Conservation (phyloP, 371 early-diverging fungal species). For the Mortierella sp. region DNA sequence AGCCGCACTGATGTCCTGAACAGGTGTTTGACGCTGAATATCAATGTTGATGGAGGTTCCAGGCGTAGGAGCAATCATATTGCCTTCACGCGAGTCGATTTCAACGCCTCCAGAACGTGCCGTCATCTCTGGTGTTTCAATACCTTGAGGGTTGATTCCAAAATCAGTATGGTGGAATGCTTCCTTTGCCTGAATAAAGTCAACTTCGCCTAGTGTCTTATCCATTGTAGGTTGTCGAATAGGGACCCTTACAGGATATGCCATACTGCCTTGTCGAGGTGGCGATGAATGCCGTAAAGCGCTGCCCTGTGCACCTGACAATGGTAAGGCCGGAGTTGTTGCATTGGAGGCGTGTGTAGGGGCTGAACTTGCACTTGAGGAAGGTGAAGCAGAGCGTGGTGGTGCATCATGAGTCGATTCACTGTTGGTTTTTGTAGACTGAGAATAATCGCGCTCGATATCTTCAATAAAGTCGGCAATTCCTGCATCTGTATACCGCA, state of each 20-base stretch:
- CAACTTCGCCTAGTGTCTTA: conserved; percentile 31
- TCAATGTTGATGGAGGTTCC: conserved; percentile 17
- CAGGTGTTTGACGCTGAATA: conserved; percentile 44
- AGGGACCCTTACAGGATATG: neutral
- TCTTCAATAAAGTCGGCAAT: conserved; percentile 61
- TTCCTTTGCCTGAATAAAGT: conserved; percentile 15
- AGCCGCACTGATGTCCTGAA: conserved; percentile 34
- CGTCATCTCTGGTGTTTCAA: conserved; percentile 20
- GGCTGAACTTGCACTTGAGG: neutral
- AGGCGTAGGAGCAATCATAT: conserved; percentile 18
- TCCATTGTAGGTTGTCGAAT: conserved; percentile 10
- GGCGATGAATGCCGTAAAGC: neutral
- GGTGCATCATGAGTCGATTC: conserved; percentile 3
- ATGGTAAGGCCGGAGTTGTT: neutral
- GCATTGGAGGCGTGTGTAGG: neutral
- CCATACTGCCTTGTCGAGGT: neutral
- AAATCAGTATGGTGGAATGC: conserved; percentile 20
- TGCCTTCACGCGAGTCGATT: conserved; percentile 19
- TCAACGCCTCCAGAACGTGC: conserved; percentile 33
- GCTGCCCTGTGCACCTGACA: neutral
- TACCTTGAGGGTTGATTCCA: conserved; percentile 13
- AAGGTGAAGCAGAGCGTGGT: neutral
- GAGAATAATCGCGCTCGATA: conserved; percentile 41
- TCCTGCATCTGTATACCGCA: conserved; percentile 59
- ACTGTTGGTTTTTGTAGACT: conserved; percentile 6